Evolutionary conservation across 148 eudicot species (phyloP).

Genomic region (Mesembryanthemum crystallinum): DNA sequence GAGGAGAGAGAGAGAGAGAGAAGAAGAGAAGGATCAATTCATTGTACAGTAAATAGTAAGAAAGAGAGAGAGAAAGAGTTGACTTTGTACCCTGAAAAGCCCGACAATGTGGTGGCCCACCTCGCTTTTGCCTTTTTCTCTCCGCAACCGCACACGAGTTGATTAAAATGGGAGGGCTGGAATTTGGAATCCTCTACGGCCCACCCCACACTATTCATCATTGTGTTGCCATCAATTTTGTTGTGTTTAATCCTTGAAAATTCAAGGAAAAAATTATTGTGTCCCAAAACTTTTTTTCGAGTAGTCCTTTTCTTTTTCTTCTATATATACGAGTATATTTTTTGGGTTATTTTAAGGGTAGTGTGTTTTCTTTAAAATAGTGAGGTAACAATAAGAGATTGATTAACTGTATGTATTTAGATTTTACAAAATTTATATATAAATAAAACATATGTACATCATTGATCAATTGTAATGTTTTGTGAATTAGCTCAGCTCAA

Average conservation of each 20-base stretch:
- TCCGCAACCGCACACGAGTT: conserved; percentile 21
- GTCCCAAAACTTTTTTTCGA: no score
- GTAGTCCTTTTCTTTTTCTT: no score
- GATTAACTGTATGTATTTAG: no score
- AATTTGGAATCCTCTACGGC: neutral
- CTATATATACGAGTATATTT: no score
- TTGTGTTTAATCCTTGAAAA: neutral
- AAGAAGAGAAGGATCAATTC: neutral
- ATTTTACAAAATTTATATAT: no score
- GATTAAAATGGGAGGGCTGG: neutral
- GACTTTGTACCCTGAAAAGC: conserved; percentile 16
- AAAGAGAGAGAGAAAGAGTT: conserved; percentile 11
- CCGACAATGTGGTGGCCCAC: conserved; percentile 22
- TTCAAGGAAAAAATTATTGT: no score
- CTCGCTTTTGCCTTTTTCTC: neutral
- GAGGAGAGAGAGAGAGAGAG: neutral
- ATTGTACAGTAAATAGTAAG: neutral
- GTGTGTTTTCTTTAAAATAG: no score
- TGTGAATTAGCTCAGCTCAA: no score
- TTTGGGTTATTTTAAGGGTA: no score
- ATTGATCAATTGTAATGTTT: no score
- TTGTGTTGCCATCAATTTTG: neutral
- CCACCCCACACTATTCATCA: neutral
- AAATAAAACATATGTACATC: no score
- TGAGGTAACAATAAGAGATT: no score